Evolutionary conservation across 441 rosid genomes (phyloP), one percentile per base, ranked within the genome.

Genomic region (Populus hybrid): DNA sequence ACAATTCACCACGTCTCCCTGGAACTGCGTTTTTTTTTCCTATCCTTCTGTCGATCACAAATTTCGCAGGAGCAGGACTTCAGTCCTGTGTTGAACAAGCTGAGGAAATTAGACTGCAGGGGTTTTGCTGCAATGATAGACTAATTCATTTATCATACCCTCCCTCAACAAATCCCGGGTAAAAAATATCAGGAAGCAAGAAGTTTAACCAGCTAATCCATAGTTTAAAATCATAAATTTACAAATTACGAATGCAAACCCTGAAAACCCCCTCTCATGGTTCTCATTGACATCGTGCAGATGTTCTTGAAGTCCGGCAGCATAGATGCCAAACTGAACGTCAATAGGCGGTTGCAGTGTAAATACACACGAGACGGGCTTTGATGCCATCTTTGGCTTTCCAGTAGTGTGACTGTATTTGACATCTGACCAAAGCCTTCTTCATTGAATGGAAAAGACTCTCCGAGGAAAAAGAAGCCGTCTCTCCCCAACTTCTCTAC

Each of bases 401-500:
- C 83, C 83, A 35, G 76, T 79, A 28, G 30, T 2, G 78, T 65
- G 67, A 85, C 75, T 1, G 23, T 21, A 3, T 36, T 34, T 74
- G 76, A 74, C 57, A 64, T 74, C 24, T 57, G 23, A 57, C 98
- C 97, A 16, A 91, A 95, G 82, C 87, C 87, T 71, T 67, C 75
- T 83, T 90, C 91, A 36, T 92, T 90, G 53, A 86, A 93, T 21
- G 87, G 92, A 80, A 94, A 92, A 14, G 97, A 94, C 80, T 86
- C 78, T 1, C 84, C 67, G 9, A 91, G 93, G 86, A 90, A 90
- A 86, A 94, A 94, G 90, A 95, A 95, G 86, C 97, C 67, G 7
- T 91, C 92, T 81, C 93, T 89, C 9, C 85, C 98, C 83, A 92
- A 26, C 85, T 85, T 91, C 83, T 95, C 98, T 75, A 90, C 97